Conservation (phyloP, 768 basidiomycete species). For the Agrocybe praecox region DNA sequence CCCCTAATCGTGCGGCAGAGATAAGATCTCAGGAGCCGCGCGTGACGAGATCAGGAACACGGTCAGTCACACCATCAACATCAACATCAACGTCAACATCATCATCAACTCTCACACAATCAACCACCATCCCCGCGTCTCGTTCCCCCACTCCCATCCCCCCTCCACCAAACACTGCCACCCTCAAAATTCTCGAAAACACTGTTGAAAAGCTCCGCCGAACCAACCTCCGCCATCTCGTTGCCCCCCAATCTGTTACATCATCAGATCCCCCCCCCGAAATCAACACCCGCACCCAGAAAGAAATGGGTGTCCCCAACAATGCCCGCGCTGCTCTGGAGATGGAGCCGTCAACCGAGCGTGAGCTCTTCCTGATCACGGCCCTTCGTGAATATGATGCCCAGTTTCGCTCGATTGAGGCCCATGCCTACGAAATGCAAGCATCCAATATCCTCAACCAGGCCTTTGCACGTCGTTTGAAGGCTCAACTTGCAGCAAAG, state of each 20-base stretch:
- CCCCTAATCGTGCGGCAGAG: background rate
- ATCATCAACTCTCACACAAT: background rate
- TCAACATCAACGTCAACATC: too few relatives aligned
- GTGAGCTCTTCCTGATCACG: constrained; percentile 8
- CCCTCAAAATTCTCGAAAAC: constrained; percentile 2
- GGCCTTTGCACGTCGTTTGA: constrained; percentile 16
- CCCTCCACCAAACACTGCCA: background rate
- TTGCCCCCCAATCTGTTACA: background rate
- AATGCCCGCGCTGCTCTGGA: background rate
- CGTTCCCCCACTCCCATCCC: background rate
- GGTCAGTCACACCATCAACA: background rate
- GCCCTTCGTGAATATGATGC: constrained; percentile 11
- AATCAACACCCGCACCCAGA: constrained; percentile 1
- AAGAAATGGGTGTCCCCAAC: background rate
- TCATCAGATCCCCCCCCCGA: constrained; percentile 3
- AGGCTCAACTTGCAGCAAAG: constrained; percentile 18
- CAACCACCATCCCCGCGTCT: background rate
- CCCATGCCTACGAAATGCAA: constrained; percentile 17
- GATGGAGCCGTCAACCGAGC: constrained; percentile 9
- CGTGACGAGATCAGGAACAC: background rate
- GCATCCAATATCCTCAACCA: constrained; percentile 25
- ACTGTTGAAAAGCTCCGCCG: constrained; percentile 2
- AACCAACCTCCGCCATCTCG: constrained; percentile 7
- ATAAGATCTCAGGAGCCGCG: background rate
- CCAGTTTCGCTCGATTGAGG: background rate